Evolutionary conservation across 495 filamentous ascomycete genomes (phyloP).

Genomic region (Neurospora tetrasperma): DNA sequence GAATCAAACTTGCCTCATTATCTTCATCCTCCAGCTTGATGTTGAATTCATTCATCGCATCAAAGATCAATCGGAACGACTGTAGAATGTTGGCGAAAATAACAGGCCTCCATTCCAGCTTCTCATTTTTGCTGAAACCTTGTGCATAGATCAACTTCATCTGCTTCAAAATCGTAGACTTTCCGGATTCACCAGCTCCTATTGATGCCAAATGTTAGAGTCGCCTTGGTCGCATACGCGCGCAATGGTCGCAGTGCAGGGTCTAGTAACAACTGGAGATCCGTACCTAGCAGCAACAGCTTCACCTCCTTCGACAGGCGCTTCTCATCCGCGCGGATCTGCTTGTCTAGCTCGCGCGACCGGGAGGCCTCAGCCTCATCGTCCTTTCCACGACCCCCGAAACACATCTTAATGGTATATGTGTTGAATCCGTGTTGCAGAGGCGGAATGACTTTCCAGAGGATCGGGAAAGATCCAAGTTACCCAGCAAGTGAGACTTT

Average conservation of each 20-base stretch:
- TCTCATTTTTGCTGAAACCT: slow-evolving; percentile 84
- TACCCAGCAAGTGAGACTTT: neutral
- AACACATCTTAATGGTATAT: slow-evolving; percentile 46
- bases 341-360: slow-evolving; percentile 63
- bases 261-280: neutral
- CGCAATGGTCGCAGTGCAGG: neutral
- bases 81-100: slow-evolving; percentile 89
- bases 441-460: neutral
- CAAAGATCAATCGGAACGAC: slow-evolving; percentile 79
- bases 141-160: slow-evolving; percentile 97
- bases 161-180: slow-evolving; percentile 97
- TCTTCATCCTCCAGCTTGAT: slow-evolving; percentile 66
- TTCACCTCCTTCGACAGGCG: slow-evolving; percentile 70
- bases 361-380: slow-evolving; percentile 37
- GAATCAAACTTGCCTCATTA: slow-evolving; percentile 54
- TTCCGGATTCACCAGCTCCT: slow-evolving; percentile 97
- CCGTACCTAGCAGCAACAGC: slow-evolving; percentile 68
- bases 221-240: neutral
- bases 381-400: slow-evolving; percentile 43
- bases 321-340: slow-evolving; percentile 74
- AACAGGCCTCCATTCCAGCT: slow-evolving; percentile 85
- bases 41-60: slow-evolving; percentile 82
- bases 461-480: slow-evolving; percentile 1
- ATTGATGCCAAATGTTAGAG: slow-evolving; percentile 4
- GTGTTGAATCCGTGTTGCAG: neutral